phyloP scores from a whole-genome alignment of 805 yeast genomes.

The Saccharomyces jurei region DNA sequence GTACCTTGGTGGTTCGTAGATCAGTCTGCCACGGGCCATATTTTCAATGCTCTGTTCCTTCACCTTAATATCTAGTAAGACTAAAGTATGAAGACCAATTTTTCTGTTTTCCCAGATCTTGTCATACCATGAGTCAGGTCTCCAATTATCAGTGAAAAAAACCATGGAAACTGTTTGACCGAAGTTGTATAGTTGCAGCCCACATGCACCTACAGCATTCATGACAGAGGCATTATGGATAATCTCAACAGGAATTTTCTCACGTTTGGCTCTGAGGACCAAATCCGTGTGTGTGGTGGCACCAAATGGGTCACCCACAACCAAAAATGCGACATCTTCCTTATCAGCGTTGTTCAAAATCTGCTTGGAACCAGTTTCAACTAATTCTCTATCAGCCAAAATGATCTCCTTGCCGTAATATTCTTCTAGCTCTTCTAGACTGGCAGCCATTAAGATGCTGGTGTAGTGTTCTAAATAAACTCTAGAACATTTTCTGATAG shows the following conservation, averaged over 20 bases:
- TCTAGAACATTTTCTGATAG: conserved; percentile 72
- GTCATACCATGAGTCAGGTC: conserved; percentile 90
- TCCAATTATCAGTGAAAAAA: conserved; percentile 91
- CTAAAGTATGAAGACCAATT: conserved; percentile 85
- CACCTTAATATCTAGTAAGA: conserved; percentile 86
- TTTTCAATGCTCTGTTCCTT: conserved; percentile 94
- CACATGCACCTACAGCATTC: conserved; percentile 98
- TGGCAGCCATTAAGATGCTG: conserved; percentile 89
- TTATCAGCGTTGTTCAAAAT: conserved; percentile 68
- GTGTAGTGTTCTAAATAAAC: conserved; percentile 96
- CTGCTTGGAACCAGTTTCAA: conserved; percentile 79
- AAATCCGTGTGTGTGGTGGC: conserved; percentile 97
- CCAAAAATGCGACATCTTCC: conserved; percentile 87
- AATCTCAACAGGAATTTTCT: conserved; percentile 66
- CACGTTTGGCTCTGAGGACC: conserved; percentile 82
- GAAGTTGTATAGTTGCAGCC: conserved; percentile 86
- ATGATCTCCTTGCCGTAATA: conserved; percentile 81
- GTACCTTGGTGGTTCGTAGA: conserved; percentile 95
- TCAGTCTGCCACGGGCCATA: conserved; percentile 83
- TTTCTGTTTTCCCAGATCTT: conserved; percentile 82
- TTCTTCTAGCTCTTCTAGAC: conserved; percentile 60
- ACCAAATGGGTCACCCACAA: conserved; percentile 96
- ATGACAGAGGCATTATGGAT: conserved; percentile 94
- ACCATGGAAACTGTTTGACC: conserved; percentile 97
- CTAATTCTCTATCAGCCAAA: conserved; percentile 90